Percentiles rank a stretch among this genome's conserved stretches.
These are phyloP conservation scores for Malassezia psittaci DNA, from an alignment of 1,284 basidiomycete species.

Conservation along the genomic window DNA sequence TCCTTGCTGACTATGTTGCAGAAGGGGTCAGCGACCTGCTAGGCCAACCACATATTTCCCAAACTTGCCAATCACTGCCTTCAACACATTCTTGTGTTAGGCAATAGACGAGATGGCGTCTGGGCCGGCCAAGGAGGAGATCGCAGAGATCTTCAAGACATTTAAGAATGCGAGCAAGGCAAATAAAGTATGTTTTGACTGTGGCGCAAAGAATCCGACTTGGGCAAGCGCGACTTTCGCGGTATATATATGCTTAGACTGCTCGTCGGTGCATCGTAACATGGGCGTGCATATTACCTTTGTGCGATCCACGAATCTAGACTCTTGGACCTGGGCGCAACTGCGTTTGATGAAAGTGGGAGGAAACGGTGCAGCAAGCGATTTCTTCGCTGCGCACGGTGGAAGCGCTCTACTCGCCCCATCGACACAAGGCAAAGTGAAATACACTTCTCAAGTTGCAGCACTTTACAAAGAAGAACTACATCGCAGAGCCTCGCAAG, in stretches of 20 bases:
- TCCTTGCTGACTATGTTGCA: neutral
- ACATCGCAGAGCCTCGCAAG: constrained; percentile 68
- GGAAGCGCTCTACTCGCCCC: constrained; percentile 62
- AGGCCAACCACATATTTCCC: neutral
- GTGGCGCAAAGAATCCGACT: constrained; percentile 88
- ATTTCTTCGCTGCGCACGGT: constrained; percentile 82
- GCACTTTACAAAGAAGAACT: constrained; percentile 88
- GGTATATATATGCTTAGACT: constrained; percentile 95
- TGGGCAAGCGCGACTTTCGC: constrained; percentile 96
- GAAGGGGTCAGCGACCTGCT: neutral
- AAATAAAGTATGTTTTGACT: constrained; percentile 71
- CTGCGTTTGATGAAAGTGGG: constrained; percentile 93
- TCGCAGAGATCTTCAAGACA: constrained; percentile 46
- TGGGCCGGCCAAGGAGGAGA: constrained; percentile 40
- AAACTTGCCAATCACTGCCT: neutral
- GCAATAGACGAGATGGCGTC: constrained; percentile 16
- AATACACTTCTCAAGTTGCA: constrained; percentile 74
- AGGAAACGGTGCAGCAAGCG: constrained; percentile 76
- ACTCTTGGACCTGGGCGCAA: constrained; percentile 84
- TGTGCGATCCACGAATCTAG: constrained; percentile 94
- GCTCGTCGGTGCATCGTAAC: constrained; percentile 87
- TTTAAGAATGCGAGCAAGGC: constrained; percentile 35
- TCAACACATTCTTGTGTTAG: neutral
- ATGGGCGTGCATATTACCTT: constrained; percentile 98
- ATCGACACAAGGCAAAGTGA: constrained; percentile 67